Evolutionary conservation across 768 basidiomycete genomes (phyloP).

Genomic region (Mycena epipterygia): DNA sequence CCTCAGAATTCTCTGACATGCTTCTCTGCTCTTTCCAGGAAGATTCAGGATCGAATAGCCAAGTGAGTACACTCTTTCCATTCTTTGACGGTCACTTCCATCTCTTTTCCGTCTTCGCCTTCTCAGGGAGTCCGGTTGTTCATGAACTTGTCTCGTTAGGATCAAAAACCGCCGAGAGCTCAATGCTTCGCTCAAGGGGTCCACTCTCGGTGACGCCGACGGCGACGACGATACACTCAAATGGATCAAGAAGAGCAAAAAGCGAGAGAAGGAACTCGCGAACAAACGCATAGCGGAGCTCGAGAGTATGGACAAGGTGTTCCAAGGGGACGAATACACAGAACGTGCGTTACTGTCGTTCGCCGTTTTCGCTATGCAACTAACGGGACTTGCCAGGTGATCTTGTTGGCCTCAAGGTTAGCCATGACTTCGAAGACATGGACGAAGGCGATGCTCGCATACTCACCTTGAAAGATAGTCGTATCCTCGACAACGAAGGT

Average conservation of each 20-base stretch:
- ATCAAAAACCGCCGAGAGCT: slow-evolving; percentile 95
- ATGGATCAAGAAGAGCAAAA: slow-evolving; percentile 95
- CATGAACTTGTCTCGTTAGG: slow-evolving; percentile 70
- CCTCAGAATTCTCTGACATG: slow-evolving; percentile 44
- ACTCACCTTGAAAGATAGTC: slow-evolving; percentile 96
- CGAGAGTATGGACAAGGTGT: slow-evolving; percentile 85
- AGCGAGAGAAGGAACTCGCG: slow-evolving; percentile 90
- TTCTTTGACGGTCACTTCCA: slow-evolving; percentile 60
- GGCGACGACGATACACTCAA: slow-evolving; percentile 85
- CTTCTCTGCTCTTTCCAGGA: slow-evolving; percentile 60
- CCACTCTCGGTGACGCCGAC: slow-evolving; percentile 91
- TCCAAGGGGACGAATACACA: slow-evolving; percentile 82
- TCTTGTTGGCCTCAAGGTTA: slow-evolving; percentile 94
- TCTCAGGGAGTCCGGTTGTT: slow-evolving; percentile 57
- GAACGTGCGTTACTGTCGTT: slow-evolving; percentile 74
- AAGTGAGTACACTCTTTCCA: slow-evolving; percentile 78
- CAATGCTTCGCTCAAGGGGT: slow-evolving; percentile 90
- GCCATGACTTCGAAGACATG: slow-evolving; percentile 93
- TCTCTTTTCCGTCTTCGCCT: slow-evolving; percentile 55
- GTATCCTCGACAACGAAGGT: slow-evolving; percentile 97
- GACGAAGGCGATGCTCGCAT: slow-evolving; percentile 96
- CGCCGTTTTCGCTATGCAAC: background rate
- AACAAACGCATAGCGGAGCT: slow-evolving; percentile 86
- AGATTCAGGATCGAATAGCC: slow-evolving; percentile 80
- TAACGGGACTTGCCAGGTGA: slow-evolving; percentile 71